Base-by-base conservation (phyloP, 2,329 filamentous ascomycete genomes). In the Periconia digitata region DNA sequence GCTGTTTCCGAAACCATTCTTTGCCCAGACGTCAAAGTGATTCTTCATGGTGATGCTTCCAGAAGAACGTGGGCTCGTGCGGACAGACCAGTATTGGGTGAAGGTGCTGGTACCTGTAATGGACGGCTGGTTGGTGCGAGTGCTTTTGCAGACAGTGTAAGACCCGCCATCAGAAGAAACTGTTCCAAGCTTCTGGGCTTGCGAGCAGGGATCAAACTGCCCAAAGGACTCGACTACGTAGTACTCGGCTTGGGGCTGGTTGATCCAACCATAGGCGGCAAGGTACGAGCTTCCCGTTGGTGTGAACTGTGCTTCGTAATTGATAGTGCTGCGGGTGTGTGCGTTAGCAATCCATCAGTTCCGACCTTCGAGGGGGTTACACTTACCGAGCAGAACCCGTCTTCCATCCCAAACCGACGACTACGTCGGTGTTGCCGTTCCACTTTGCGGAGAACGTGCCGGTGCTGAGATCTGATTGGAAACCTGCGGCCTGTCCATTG, bases 221-320 rank as follows among this genome's bases (percentile, higher is more conserved):
- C 75, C 77, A 55, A 74, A 77, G 8, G 70, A 69, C 51, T 83
- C 80, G 52, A 83, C 72, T 49, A 83, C 74, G 66, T 83, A 83
- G 71, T 82, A 82, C 54, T 83, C 80, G 56, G 82, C 71, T 10
- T 81, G 68, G 0, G 78, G 78, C 54, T 72, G 72, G 13, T 63
- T 71, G 3, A 76, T 79, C 79, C 81, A 84, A 24, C 80, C 80
- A 54, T 84, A 83, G 23, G 83, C 62, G 15, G 79, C 58, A 16
- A 66, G 55, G 21, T 63, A 62, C 8, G 54, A 58, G 13, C 58
- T 60, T 0, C 58, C 56, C 36, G 56, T 52, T 44, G 56, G 49
- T n/a, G 49, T 44, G 57, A 67, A 62, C n/a, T 53, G 53, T n/a
- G 58, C 57, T 16, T 49, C 46, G 40, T 60, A 62, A 41, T 47